Percentiles rank a stretch among this genome's conserved stretches.
Evolutionary conservation across 1,139 yeast species (phyloP).

Genomic region (Saccharomycopsis crataegensis): DNA sequence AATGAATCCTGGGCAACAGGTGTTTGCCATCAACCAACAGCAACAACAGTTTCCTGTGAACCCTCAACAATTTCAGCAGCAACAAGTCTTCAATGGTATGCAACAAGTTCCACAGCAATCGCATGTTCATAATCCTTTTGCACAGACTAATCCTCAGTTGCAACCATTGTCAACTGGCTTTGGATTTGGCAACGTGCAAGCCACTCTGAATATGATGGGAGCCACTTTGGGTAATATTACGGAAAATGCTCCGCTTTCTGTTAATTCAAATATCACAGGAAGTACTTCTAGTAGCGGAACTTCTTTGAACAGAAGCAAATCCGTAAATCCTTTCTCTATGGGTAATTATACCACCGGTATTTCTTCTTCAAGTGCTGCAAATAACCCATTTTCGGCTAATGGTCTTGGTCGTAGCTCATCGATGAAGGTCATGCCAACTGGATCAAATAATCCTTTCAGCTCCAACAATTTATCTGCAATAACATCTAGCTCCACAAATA

Average conservation of each 20-base stretch:
- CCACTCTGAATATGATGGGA: too few relatives aligned
- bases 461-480: conserved; percentile 21
- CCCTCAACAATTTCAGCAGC: conserved; percentile 22
- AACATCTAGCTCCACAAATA: conserved; percentile 14
- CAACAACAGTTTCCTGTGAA: conserved; percentile 21
- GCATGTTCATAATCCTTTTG: conserved; percentile 9
- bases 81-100: conserved; percentile 5
- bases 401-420: conserved; percentile 17
- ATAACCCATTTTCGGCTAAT: conserved; percentile 25
- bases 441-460: conserved; percentile 26
- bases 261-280: background rate
- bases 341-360: conserved; percentile 18
- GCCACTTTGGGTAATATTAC: background rate
- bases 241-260: background rate
- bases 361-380: conserved; percentile 11
- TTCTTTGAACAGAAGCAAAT: conserved; percentile 10
- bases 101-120: conserved; percentile 20
- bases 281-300: conserved; percentile 7
- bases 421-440: conserved; percentile 10
- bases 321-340: conserved; percentile 19
- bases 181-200: conserved; percentile 16
- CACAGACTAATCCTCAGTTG: background rate
- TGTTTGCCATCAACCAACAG: conserved; percentile 20
- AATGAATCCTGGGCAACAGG: conserved; percentile 22
- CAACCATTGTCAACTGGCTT: conserved; percentile 16